phyloP scores from a whole-genome alignment of 768 basidiomycete species.

The Boletus reticulatus region DNA sequence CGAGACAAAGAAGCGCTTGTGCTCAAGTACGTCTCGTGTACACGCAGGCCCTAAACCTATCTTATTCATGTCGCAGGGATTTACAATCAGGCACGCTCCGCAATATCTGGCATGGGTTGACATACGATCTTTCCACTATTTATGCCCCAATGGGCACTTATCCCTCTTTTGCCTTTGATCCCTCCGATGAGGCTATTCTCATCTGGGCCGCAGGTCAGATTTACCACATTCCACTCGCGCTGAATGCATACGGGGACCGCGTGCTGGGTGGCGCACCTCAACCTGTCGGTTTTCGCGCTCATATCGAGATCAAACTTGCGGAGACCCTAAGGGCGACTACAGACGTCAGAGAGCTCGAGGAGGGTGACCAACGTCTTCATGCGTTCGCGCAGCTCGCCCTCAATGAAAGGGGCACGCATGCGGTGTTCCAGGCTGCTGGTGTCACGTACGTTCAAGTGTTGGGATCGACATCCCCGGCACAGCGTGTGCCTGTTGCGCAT shows the following conservation, averaged over 20 bases:
- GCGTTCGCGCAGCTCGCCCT: conserved; percentile 62
- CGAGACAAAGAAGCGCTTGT: conserved; percentile 72
- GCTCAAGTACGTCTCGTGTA: conserved; percentile 49
- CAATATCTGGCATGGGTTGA: conserved; percentile 66
- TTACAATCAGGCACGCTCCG: conserved; percentile 62
- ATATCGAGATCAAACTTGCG: conserved; percentile 62
- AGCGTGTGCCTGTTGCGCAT: conserved; percentile 48
- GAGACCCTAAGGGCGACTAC: conserved; percentile 50
- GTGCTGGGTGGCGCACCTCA: conserved; percentile 38
- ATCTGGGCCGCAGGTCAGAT: conserved; percentile 78
- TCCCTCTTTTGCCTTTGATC: conserved; percentile 63
- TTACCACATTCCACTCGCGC: conserved; percentile 52
- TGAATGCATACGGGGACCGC: conserved; percentile 45
- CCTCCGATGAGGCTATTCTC: conserved; percentile 40
- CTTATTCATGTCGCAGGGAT: conserved; percentile 44
- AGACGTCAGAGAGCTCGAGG: conserved; percentile 55
- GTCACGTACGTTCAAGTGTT: conserved; percentile 27
- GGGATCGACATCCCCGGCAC: conserved; percentile 29
- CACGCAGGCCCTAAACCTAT: background rate
- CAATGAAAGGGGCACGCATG: conserved; percentile 50
- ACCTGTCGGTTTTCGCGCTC: conserved; percentile 58
- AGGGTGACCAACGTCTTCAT: conserved; percentile 51
- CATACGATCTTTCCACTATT: conserved; percentile 59
- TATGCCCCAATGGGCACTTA: conserved; percentile 82
- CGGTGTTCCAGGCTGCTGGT: conserved; percentile 69